Evolutionary conservation across 805 yeast genomes (phyloP).

Genomic region (Candida germanica): DNA sequence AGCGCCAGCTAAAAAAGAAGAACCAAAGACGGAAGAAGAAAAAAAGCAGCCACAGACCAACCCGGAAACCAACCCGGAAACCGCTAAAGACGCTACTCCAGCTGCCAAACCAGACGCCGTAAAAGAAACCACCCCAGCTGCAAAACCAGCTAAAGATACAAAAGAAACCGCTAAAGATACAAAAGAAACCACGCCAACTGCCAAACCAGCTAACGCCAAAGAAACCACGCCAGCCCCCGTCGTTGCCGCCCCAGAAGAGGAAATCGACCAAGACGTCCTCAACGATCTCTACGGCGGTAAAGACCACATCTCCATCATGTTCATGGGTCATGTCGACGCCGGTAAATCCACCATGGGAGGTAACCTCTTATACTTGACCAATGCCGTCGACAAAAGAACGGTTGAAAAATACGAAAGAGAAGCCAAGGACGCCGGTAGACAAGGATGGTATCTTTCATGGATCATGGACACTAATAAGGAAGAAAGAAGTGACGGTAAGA

Average conservation of each 20-base stretch:
- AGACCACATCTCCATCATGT: constrained; percentile 93
- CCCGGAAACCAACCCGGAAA: constrained; percentile 14
- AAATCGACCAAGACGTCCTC: constrained; percentile 81
- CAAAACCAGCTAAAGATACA: no score
- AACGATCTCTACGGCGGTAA: constrained; percentile 95
- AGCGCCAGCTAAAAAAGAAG: constrained; percentile 17
- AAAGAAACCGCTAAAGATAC: no score
- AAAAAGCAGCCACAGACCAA: constrained; percentile 14
- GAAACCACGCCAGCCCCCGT: constrained; percentile 33
- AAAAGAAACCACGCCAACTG: constrained; percentile 18
- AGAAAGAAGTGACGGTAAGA: constrained; percentile 98
- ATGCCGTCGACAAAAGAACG: constrained; percentile 97
- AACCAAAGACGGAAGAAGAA: constrained; percentile 14
- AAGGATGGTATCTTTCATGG: constrained; percentile 99
- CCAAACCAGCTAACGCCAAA: constrained; percentile 12
- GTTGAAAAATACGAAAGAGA: constrained; percentile 97
- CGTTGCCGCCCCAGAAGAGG: constrained; percentile 70
- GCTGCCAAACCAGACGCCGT: constrained; percentile 15
- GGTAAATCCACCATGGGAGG: constrained; percentile 99
- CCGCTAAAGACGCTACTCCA: constrained; percentile 12
- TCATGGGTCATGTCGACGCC: constrained; percentile 99
- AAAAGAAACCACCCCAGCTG: constrained; percentile 15
- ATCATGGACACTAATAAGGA: constrained; percentile 99
- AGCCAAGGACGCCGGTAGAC: constrained; percentile 99
- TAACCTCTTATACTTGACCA: constrained; percentile 86